Conservation (phyloP, 495 filamentous ascomycete genomes). For the Xylaria intraflava region DNA sequence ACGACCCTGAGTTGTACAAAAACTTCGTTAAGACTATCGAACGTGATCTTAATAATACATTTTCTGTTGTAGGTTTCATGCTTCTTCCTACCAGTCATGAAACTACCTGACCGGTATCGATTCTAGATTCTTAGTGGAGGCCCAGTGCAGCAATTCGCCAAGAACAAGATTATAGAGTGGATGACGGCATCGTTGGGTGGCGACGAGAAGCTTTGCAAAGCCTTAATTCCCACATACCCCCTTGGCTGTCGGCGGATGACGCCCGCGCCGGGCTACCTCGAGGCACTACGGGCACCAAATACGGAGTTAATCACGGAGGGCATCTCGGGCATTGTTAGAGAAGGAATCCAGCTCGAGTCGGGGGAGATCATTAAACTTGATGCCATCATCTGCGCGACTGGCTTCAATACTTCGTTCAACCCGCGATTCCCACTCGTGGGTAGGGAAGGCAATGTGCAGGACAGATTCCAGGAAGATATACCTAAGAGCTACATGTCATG, state of each 20-base stretch:
- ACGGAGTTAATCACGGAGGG: slow-evolving; percentile 50
- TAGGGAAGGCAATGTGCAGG: slow-evolving; percentile 44
- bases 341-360: slow-evolving; percentile 51
- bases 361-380: slow-evolving; percentile 52
- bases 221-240: slow-evolving; percentile 58
- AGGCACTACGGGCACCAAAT: slow-evolving; percentile 54
- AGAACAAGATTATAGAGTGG: slow-evolving; percentile 18
- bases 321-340: slow-evolving; percentile 52
- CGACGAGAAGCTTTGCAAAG: slow-evolving; percentile 33
- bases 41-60: slow-evolving; percentile 18
- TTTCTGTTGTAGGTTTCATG: slow-evolving; percentile 19
- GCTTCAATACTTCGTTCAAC: slow-evolving; percentile 55
- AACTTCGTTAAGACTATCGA: slow-evolving; percentile 25
- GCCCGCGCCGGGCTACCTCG: slow-evolving; percentile 61
- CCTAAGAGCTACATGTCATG: slow-evolving; percentile 42
- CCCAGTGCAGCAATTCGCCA: slow-evolving; percentile 18
- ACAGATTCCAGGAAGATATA: slow-evolving; percentile 28
- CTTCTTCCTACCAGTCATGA: not conserved
- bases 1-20: slow-evolving; percentile 22
- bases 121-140: slow-evolving; percentile 33
- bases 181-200: slow-evolving; percentile 25
- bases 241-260: slow-evolving; percentile 63
- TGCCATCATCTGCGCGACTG: slow-evolving; percentile 64
- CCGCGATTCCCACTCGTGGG: slow-evolving; percentile 57
- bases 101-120: slow-evolving; percentile 17